phyloP scores from a whole-genome alignment of 306 rosid species.

The Carpinus fangiana region DNA sequence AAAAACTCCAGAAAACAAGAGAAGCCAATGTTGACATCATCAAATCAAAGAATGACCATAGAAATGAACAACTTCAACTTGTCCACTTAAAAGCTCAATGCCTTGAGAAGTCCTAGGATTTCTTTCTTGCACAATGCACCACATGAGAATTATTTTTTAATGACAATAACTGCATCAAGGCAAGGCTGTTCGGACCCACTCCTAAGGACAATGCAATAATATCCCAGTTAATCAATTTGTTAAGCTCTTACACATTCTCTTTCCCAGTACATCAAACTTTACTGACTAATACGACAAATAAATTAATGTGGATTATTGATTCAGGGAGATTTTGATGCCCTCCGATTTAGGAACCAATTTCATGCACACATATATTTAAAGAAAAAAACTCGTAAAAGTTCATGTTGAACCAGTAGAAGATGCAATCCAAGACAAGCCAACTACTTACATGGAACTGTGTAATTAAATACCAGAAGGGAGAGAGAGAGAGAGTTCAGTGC shows the following conservation, averaged over 20 bases:
- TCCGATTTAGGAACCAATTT: not conserved
- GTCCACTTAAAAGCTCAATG: not conserved
- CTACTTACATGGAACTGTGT: too few relatives aligned
- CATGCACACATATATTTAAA: not conserved
- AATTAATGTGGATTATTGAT: not conserved
- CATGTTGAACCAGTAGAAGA: not conserved
- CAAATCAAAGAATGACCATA: not conserved
- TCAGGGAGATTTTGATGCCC: not conserved
- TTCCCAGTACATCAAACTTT: not conserved
- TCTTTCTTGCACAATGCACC: not conserved
- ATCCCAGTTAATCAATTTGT: not conserved
- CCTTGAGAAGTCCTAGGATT: not conserved
- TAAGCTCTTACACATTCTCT: not conserved
- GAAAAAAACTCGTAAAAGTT: not conserved
- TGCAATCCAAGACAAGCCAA: not conserved
- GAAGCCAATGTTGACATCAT: not conserved
- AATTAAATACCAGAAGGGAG: not conserved
- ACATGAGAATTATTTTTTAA: not conserved
- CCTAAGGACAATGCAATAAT: not conserved
- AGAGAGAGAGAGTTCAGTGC: conserved; percentile 1
- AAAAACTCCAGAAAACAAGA: not conserved
- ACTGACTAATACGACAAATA: not conserved
- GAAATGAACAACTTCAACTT: not conserved
- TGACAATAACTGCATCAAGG: too few relatives aligned
- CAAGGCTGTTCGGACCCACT: too few relatives aligned